Evolutionary conservation across 1,139 yeast species (phyloP), one percentile per base, ranked within the genome.

Genomic region (Protomyces inouyei): DNA sequence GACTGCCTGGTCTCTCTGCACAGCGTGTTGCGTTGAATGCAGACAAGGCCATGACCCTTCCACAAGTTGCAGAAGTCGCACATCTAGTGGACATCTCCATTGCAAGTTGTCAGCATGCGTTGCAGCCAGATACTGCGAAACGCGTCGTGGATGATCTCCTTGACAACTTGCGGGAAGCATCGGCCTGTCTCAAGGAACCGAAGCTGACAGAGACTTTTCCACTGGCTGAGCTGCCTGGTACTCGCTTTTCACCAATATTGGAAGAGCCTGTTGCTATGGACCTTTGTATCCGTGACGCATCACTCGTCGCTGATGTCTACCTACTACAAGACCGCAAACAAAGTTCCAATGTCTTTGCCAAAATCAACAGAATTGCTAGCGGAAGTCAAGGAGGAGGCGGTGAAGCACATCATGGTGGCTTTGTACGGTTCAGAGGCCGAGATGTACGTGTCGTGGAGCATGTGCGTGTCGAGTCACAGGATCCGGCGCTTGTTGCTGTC

Each of bases 401-500:
- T 23, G 38, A 52, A n/a, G 53, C 12, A 1, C 23, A 16, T 18
- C 36, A 37, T 18, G 57, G 57, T 14, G 64, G 64, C 16, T 54
- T 54, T 45, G 61, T 53, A 16, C 38, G 59, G 28, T 60, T 48
- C 23, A 18, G 52, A 21, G 60, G 59, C 16, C 45, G 56, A 32
- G 55, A 77, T 64, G 74, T 74, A 21, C 71, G 70, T 51, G 77
- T 77, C 3, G 80, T 79, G 3, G 82, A 78, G 60, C 76, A 77
- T 60, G 68, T 78, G 3, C 70, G 76, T 6, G 76, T 77, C 16
- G 76, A 77, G 37, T 75, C 80, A 37, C 81, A 79, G 67, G 83
- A 81, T 66, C 83, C 83, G 5, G 75, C 75, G 57, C 68, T 80
- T 55, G 75, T 80, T 23, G 76, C 80, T 38, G 76, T 80, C 3